Evolutionary conservation across 805 yeast genomes (phyloP), one percentile per base, ranked within the genome.

Genomic region (Isabelozyma gotoi): DNA sequence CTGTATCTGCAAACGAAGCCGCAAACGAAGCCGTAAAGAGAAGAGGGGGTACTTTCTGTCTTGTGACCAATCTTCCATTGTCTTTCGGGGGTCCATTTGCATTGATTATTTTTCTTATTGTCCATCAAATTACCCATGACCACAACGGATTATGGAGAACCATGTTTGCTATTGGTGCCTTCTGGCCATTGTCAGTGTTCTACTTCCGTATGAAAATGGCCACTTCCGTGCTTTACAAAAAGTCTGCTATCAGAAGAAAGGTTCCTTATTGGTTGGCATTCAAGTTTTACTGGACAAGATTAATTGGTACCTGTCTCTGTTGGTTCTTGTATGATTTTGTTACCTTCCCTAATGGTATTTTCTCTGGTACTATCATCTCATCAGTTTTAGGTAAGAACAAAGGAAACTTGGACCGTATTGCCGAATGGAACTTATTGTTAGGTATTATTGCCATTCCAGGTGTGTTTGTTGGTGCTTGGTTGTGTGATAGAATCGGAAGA

Each of bases 301-400:
- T 86, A 17, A 50, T 85, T 21, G 94, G 92, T 29, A 82, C 88
- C 14, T 80, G 86, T 59, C 82, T 80, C 4, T 77, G 85, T 44
- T 86, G 94, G 94, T 85, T 85, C 68, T 70, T 85, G 53, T 86
- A 84, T 58, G 95, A 86, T 66, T 86, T 85, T 54, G 86, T 86
- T 53, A 81, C 87, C 5, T 86, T 85, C 71, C 91, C 92, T 10
- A 85, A 85, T 57, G 89, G 88, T 59, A 74, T 84, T 40, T 84
- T 84, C 59, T 76, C 85, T 4, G 76, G 77, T 10, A 72, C 82
- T 21, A 84, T 85, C 51, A 80, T 84, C 43, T 54, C 81, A 11
- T 64, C 74, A n/a, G 74, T 77, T 31, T 67, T 82, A 40, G 29
- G 29, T 24, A 57, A 64, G 12, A 56, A 51, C 17, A 33, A 47